Base-by-base conservation (phyloP, 2,329 filamentous ascomycete genomes). In the Aspergillus fumigatiaffinis region DNA sequence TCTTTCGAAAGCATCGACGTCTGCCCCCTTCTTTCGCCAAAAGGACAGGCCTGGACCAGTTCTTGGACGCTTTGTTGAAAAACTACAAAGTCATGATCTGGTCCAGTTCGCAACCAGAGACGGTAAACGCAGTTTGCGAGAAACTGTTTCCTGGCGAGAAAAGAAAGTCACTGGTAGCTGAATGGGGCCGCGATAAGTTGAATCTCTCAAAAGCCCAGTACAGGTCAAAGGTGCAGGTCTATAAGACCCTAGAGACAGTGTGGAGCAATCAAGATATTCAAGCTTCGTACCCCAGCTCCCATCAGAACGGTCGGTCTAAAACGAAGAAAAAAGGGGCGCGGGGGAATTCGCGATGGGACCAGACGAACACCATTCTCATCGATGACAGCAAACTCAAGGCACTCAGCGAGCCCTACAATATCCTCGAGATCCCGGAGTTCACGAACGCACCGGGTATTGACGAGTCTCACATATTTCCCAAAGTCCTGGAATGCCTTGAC, bases 341-440 rank as follows among this genome's bases (percentile, higher is more conserved):
- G 80, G 82, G 72, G n/a, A 70, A 68, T 35, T 71, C 67, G 14
- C 71, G 64, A 0, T 97, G 92, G 89, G 83, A 87, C 65, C 92
- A 96, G 75, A 82, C 82, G 52, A 96, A 97, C 73, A 97, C 94
- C 0, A 82, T 97, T 6, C 80, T 99, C 26, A 86, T 97, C 42
- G 94, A 99, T 65, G 94, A 97, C 75, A 90, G 87, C 29, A 66
- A 76, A 1, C 82, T 92, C 67, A 99, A 97, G 78, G 92, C 88
- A 0, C 81, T 84, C 26, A 87, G 83, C 55, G 91, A 99, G 73
- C 94, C 94, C 0, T 84, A 85, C 76, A 97, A 97, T 66, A 81
- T 94, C 23, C 76, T 97, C 9, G 79, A 87, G 62, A 82, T 97
- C 23, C 90, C 92, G 0, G 91, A 95, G 73, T 97, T 94, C 68